Percentiles rank a stretch among this genome's conserved stretches.
Conservation (phyloP, 805 yeast genomes). For the Sugiyamaella floridensis region DNA sequence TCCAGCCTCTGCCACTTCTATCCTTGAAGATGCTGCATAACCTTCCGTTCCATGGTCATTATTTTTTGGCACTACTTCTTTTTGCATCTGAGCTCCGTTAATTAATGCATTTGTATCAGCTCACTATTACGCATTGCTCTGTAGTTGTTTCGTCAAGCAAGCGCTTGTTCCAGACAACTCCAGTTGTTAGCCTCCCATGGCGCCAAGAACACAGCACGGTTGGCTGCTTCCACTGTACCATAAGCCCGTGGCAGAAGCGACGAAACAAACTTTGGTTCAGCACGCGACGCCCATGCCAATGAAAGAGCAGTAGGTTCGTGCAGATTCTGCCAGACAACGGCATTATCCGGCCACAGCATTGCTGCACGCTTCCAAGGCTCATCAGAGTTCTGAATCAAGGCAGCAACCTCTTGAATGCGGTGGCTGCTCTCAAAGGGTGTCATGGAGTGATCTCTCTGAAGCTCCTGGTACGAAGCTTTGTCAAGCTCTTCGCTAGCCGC, state of each 20-base stretch:
- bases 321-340: constrained; percentile 61
- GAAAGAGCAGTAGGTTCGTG: constrained; percentile 49
- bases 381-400: constrained; percentile 43
- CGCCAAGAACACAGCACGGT: constrained; percentile 58
- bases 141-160: background rate
- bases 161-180: constrained; percentile 12
- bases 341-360: constrained; percentile 65
- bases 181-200: constrained; percentile 44
- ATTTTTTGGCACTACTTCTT: background rate
- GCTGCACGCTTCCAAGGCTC: constrained; percentile 63
- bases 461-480: constrained; percentile 40
- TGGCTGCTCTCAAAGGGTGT: constrained; percentile 42
- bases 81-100: background rate
- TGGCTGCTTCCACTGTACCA: constrained; percentile 48
- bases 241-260: constrained; percentile 41
- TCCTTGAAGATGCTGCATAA: background rate
- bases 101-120: background rate
- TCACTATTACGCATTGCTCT: background rate
- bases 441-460: constrained; percentile 16
- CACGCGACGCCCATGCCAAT: constrained; percentile 40
- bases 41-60: background rate
- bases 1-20: background rate
- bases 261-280: constrained; percentile 33
- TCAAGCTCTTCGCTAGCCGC: constrained; percentile 63
- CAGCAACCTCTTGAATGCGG: constrained; percentile 53